Evolutionary conservation across 2,329 filamentous ascomycete genomes (phyloP), one percentile per base, ranked within the genome.

Genomic region (Colletotrichum sp.): DNA sequence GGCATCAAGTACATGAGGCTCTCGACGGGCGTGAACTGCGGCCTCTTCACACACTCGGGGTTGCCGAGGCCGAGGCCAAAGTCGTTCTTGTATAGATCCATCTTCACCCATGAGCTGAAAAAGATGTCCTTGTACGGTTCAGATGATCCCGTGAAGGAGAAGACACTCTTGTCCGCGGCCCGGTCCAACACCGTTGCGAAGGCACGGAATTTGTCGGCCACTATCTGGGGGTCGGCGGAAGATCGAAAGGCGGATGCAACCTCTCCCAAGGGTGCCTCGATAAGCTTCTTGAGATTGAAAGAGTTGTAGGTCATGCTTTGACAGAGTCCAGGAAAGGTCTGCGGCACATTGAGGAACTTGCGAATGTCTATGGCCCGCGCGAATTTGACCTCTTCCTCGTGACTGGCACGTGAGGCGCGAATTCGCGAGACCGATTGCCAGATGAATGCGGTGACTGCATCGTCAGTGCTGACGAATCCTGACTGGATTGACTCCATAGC

Each of bases 41-140:
- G 90, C 64, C 89, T 81, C 0, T 89, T 81, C 27, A 91, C 89
- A 1, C 83, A 83, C 70, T 85, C 85, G 0, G 89, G 87, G 22
- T 77, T 82, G 0, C 89, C 89, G 4, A 91, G 77, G 0, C 85
- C 86, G 3, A 86, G 77, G 0, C 83, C 83, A 71, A 92, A 91
- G 60, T 90, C 87, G 8, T 87, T 80, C 0, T 84, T 80, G 76
- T 88, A 88, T 18, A 82, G 83, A 6, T 85, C 80, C 4, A 89
- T 79, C 67, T 88, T 88, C 1, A 86, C 85, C 90, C 89, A 92
- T 1, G 89, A 91, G 73, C 88, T 91, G 8, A 92, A 75, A 83
- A 88, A 87, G 5, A 91, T 80, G 52, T 91, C 88, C 0, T 79
- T 80, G 0, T 84, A 79, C 0, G 83, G 77, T 34, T 88, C 83